Evolutionary conservation across 768 basidiomycete genomes (phyloP), one percentile per base, ranked within the genome.

Genomic region (Calocybe indica): DNA sequence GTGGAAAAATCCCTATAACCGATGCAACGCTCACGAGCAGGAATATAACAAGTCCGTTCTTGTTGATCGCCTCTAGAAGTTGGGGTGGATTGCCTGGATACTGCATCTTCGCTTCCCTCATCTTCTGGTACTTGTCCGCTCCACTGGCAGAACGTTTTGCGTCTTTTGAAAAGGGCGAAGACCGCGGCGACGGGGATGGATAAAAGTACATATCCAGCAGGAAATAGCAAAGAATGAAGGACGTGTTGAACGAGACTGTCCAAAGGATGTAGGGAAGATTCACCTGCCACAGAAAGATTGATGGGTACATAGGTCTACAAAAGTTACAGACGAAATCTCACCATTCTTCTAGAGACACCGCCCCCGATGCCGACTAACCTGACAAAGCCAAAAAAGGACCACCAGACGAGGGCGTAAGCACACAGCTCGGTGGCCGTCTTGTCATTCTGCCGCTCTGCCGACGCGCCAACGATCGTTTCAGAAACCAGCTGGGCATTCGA

Each of bases 181-280:
- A 22, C 22, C 22, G 22, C 22, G 22, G 22, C 22, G 55, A 49
- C n/a, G 43, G 71, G 9, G 70, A 62, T 2, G 81, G 76, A 62
- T 78, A 85, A 63, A 91, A 86, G 37, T 66, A 56, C 46, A 87
- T 73, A n/a, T 43, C 42, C 11, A 43, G 42, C 7, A 43, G 42
- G 5, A 43, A 34, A 22, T 43, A 43, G 31, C 42, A 30, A 33
- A 43, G 35, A n/a, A 43, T 8, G 42, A 43, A 43, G 28, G 83
- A 76, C 0, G 85, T 83, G 61, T 97, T 98, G 79, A 80, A 95
- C 7, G 90, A 92, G 1, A 80, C 77, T 6, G 88, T 77, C 92
- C 94, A 97, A 12, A 92, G 64, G 33, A 93, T 81, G 64, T 99
- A 98, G 4, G 88, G 76, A 30, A 92, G 56, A 58, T 98, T 97